phyloP scores from a whole-genome alignment of 306 rosid species.

The Vicia faba region DNA sequence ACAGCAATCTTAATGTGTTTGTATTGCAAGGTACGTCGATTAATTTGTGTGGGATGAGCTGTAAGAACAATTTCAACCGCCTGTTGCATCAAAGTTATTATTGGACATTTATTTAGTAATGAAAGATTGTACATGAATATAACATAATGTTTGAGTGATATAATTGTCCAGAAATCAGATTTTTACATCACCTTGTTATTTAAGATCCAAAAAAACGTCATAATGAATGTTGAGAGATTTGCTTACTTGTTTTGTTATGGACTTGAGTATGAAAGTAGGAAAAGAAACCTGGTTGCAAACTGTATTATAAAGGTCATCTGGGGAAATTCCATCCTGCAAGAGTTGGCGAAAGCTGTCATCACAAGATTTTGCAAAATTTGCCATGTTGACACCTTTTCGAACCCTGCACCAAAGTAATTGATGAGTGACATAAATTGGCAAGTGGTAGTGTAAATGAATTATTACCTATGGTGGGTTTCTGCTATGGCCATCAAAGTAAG shows the following conservation, averaged over 20 bases:
- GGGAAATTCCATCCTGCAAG: conserved; percentile 69
- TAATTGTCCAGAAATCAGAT: too few relatives aligned
- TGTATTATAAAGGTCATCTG: conserved; percentile 70
- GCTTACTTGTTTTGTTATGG: too few relatives aligned
- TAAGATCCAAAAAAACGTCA: too few relatives aligned
- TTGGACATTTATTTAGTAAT: too few relatives aligned
- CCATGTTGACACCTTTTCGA: conserved; percentile 61
- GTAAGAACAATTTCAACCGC: conserved; percentile 96
- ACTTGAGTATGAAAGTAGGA: too few relatives aligned
- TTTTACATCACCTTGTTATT: too few relatives aligned
- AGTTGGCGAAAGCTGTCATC: conserved; percentile 74
- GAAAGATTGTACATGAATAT: background rate
- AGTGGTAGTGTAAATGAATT: conserved; percentile 1
- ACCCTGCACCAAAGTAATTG: conserved; percentile 53
- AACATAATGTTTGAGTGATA: background rate
- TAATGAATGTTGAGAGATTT: too few relatives aligned
- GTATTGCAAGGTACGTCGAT: conserved; percentile 94
- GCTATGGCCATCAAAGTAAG: conserved; percentile 87
- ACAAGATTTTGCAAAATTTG: conserved; percentile 69
- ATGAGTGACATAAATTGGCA: background rate
- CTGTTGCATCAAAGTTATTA: conserved; percentile 45
- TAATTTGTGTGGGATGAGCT: conserved; percentile 97
- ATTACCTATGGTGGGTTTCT: conserved; percentile 85
- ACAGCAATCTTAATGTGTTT: conserved; percentile 86
- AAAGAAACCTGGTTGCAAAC: conserved; percentile 81